A percentile compares a stretch with the other conserved stretches of the same genome.
phyloP scores from a whole-genome alignment of 1,284 basidiomycete genomes.

The Hortiboletus rubellus region DNA sequence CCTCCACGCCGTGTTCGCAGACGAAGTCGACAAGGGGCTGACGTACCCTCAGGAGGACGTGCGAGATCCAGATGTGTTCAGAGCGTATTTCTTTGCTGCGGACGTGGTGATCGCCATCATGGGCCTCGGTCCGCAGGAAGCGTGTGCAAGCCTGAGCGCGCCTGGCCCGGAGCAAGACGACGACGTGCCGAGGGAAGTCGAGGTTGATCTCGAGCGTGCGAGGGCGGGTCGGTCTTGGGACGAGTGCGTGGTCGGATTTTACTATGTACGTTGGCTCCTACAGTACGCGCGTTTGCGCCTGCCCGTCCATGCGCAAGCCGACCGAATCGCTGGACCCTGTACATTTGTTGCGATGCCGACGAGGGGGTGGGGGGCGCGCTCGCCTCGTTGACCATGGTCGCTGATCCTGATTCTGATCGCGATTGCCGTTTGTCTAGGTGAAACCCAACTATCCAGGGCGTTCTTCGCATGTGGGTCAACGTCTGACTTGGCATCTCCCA shows the following conservation, averaged over 20 bases:
- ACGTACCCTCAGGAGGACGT: conserved; percentile 84
- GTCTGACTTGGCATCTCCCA: background rate
- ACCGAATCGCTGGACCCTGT: no score
- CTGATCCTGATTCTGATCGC: background rate
- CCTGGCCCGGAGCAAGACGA: no score
- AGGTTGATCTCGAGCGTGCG: conserved; percentile 45
- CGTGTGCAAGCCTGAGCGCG: no score
- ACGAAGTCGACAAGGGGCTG: conserved; percentile 71
- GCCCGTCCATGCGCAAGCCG: no score
- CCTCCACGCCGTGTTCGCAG: conserved; percentile 66
- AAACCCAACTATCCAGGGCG: conserved; percentile 95
- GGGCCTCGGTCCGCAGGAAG: no score
- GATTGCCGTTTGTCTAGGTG: conserved; percentile 43
- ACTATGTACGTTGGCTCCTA: conserved; percentile 56
- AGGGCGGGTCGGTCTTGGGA: conserved; percentile 59
- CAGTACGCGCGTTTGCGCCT: no score
- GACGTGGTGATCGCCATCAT: conserved; percentile 74
- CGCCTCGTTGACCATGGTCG: no score
- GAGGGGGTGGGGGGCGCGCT: no score
- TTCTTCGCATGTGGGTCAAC: conserved; percentile 79
- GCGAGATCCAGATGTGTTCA: conserved; percentile 57
- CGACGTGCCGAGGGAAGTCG: conserved; percentile 23
- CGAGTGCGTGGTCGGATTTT: conserved; percentile 74
- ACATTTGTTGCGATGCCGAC: no score
- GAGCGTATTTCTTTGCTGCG: conserved; percentile 71